Base-by-base conservation (phyloP, 768 basidiomycete genomes). In the Suillus weaverae region DNA sequence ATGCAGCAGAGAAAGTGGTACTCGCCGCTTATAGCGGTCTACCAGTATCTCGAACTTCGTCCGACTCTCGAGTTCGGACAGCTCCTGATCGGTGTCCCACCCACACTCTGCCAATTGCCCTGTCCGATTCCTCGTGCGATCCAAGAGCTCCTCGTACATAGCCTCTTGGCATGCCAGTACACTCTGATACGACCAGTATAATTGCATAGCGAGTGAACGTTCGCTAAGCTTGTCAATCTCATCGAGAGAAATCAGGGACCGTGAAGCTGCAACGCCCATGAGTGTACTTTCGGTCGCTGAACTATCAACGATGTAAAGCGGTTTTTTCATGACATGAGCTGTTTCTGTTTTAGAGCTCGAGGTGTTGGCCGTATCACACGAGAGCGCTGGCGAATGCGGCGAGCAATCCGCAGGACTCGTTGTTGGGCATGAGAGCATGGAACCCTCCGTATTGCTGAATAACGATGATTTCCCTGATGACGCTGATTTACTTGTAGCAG, bases 141-240 rank as follows among this genome's bases (percentile, higher is more conserved):
- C 84, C 67, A 84, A 83, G 57, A 91, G 79, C 62, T 89, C 88
- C 66, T 90, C 89, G 89, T 89, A 91, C 88, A 91, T 89, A 35
- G 88, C 84, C 70, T 90, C 89, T 72, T 88, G 84, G 68, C 87
- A 89, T 14, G 86, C 87, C 14, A 89, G 72, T 9, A 91, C 85
- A 22, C 76, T 74, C 68, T 86, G 84, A 66, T 84, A 89, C n/a
- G 85, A 83, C 66, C 82, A 80, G 69, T 89, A 86, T 4, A 91
- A 81, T 63, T 91, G 89, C 87, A 90, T 89, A 0, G 88, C 88
- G 35, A 89, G 80, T 2, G 87, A 86, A 51, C 86, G 82, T 62
- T 88, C 85, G 64, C 77, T 86, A 67, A 89, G 72, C 33, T 73
- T 73, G 62, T 76, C 76, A 5, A 88, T 74, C 62, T 80, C 80